Percentiles rank a stretch among this genome's conserved stretches.
phyloP scores from a whole-genome alignment of 2,329 filamentous ascomycete genomes.

The Geosmithia flava region DNA sequence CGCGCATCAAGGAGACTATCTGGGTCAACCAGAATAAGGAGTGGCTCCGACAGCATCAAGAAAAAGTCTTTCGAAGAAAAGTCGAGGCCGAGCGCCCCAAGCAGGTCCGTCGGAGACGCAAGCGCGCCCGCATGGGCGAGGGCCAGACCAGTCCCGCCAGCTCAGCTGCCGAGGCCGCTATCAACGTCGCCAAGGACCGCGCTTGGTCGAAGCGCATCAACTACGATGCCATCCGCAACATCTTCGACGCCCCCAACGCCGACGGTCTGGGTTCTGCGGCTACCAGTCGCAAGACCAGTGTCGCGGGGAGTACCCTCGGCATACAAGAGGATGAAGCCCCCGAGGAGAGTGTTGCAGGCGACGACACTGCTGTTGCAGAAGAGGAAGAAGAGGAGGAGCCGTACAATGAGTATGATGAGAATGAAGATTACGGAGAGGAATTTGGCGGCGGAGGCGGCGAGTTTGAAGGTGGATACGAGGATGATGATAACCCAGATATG shows the following conservation, averaged over 20 bases:
- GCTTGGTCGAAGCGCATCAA: slow-evolving; percentile 66
- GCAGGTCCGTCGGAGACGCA: slow-evolving; percentile 41
- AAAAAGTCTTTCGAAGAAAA: slow-evolving; percentile 67
- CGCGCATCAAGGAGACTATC: slow-evolving; percentile 73
- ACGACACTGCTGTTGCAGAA: slow-evolving; percentile 12
- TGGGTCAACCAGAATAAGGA: slow-evolving; percentile 95
- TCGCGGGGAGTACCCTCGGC: slow-evolving; percentile 21
- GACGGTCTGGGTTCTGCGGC: slow-evolving; percentile 35
- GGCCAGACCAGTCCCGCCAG: slow-evolving; percentile 53
- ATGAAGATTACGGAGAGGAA: slow-evolving; percentile 19
- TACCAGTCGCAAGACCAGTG: slow-evolving; percentile 30
- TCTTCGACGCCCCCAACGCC: slow-evolving; percentile 37
- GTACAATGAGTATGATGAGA: slow-evolving; percentile 21
- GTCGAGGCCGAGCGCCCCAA: slow-evolving; percentile 44
- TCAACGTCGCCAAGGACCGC: slow-evolving; percentile 54
- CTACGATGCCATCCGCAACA: slow-evolving; percentile 48
- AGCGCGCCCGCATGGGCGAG: slow-evolving; percentile 48
- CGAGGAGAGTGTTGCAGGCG: slow-evolving; percentile 22
- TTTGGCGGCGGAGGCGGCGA: slow-evolving; percentile 12
- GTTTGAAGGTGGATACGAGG: slow-evolving; percentile 18
- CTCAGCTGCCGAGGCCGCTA: slow-evolving; percentile 56
- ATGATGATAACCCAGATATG: slow-evolving; percentile 24
- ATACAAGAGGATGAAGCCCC: slow-evolving; percentile 12
- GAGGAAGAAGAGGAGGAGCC: slow-evolving; percentile 17
- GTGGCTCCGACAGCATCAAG: slow-evolving; percentile 77